Conservation (phyloP, 441 rosid genomes). For the Mallotus japonicus region DNA sequence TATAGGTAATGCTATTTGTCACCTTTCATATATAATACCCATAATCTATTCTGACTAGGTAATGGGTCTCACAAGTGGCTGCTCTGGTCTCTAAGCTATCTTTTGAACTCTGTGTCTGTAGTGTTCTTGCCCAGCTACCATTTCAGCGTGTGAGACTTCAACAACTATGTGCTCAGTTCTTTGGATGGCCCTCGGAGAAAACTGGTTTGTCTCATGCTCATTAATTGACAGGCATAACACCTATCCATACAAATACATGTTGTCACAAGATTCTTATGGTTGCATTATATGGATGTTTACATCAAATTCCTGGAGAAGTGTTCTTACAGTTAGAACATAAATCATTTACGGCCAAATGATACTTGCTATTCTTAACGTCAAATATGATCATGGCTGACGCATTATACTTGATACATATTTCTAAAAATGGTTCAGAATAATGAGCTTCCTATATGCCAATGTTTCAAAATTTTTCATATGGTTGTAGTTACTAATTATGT, state of each 20-base stretch:
- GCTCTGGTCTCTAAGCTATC: neutral
- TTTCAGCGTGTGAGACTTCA: slow-evolving; percentile 62
- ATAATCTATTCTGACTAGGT: neutral
- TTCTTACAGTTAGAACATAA: neutral
- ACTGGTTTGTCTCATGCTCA: slow-evolving; percentile 56
- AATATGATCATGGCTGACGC: neutral
- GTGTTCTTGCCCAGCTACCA: slow-evolving; percentile 59
- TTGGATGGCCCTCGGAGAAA: slow-evolving; percentile 85
- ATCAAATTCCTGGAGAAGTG: neutral
- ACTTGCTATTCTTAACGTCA: slow-evolving; percentile 3
- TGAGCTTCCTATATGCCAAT: neutral
- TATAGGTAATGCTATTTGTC: slow-evolving; percentile 44
- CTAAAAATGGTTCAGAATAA: neutral
- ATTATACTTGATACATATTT: neutral
- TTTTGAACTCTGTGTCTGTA: slow-evolving; percentile 20
- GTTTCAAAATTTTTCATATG: neutral
- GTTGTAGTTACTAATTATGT: neutral
- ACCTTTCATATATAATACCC: neutral
- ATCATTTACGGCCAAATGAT: neutral
- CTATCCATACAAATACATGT: neutral
- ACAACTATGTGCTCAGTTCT: slow-evolving; percentile 55
- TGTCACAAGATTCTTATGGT: neutral
- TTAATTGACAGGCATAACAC: neutral
- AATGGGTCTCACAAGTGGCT: slow-evolving; percentile 6
- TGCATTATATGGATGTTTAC: neutral